These are phyloP conservation scores for Westerdykella aurantiaca DNA, from an alignment of 2,329 filamentous ascomycete species.

Conservation along the genomic window DNA sequence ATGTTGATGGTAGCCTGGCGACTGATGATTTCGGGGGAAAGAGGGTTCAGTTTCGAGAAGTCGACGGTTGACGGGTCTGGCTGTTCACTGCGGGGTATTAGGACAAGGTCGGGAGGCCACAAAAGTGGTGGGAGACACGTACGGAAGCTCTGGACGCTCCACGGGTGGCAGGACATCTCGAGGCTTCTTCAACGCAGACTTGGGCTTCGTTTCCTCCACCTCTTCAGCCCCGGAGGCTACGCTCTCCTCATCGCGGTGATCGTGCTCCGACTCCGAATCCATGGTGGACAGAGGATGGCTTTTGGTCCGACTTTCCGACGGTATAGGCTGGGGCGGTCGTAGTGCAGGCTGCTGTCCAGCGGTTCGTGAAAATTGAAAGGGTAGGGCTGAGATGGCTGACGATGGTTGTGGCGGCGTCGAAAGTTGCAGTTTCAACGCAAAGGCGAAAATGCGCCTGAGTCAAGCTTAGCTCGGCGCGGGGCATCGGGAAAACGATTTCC, in stretches of 20 bases:
- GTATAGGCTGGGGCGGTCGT: not conserved
- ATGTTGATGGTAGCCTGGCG: slow-evolving; percentile 99
- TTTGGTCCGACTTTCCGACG: not conserved
- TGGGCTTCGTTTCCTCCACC: slow-evolving; percentile 55
- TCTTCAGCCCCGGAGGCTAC: slow-evolving; percentile 74
- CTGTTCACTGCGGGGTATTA: slow-evolving; percentile 55
- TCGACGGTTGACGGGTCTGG: slow-evolving; percentile 88
- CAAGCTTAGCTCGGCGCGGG: slow-evolving; percentile 24
- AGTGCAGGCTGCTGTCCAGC: not conserved
- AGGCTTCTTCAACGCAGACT: slow-evolving; percentile 81
- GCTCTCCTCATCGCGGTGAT: slow-evolving; percentile 37
- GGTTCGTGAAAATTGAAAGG: not conserved
- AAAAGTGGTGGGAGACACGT: slow-evolving; percentile 5
- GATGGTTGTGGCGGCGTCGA: slow-evolving; percentile 7
- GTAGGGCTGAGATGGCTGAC: slow-evolving; percentile 4
- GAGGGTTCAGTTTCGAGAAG: slow-evolving; percentile 69
- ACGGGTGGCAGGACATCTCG: slow-evolving; percentile 52
- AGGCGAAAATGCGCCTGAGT: slow-evolving; percentile 32
- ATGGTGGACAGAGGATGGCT: slow-evolving; percentile 26
- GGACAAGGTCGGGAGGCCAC: not conserved
- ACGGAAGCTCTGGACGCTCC: slow-evolving; percentile 62
- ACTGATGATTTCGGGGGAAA: slow-evolving; percentile 95
- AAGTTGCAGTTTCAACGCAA: slow-evolving; percentile 25
- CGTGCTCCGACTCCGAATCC: slow-evolving; percentile 39
- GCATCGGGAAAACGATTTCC: slow-evolving; percentile 19